Conservation (phyloP, 139 green algal genomes). For the Chlamydomonas asymmetrica region DNA sequence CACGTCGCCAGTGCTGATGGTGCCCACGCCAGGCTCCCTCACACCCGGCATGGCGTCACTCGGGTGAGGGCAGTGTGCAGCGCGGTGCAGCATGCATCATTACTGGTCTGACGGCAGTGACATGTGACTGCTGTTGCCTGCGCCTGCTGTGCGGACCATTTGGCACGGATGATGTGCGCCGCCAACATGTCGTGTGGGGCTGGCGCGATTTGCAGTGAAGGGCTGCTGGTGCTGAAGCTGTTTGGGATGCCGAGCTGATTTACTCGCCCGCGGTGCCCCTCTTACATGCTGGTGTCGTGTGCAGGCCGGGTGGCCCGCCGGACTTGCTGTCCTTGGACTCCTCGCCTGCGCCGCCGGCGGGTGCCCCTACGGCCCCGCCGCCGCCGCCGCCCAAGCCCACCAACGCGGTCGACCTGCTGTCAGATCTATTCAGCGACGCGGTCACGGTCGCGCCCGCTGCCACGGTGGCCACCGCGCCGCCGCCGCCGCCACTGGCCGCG, state of each 20-base stretch:
- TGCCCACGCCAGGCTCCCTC: constrained; percentile 16
- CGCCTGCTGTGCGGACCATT: no score
- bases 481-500: neutral
- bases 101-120: no score
- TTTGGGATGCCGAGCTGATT: no score
- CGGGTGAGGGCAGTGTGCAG: no score
- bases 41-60: neutral
- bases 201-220: no score
- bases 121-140: no score
- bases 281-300: no score
- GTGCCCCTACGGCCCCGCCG: neutral
- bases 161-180: no score
- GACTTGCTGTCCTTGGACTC: constrained; percentile 24
- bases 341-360: neutral
- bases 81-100: no score
- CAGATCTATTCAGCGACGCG: constrained; percentile 52
- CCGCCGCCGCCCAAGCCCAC: constrained; percentile 22
- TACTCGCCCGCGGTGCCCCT: no score
- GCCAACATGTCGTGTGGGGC: no score
- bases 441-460: constrained; percentile 3
- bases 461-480: neutral
- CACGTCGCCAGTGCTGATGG: constrained; percentile 11
- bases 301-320: neutral
- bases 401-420: constrained; percentile 53
- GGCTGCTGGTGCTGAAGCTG: no score